Evolutionary conservation across 2,329 filamentous ascomycete species (phyloP).

Genomic region (Aureobasidium leucospermi): DNA sequence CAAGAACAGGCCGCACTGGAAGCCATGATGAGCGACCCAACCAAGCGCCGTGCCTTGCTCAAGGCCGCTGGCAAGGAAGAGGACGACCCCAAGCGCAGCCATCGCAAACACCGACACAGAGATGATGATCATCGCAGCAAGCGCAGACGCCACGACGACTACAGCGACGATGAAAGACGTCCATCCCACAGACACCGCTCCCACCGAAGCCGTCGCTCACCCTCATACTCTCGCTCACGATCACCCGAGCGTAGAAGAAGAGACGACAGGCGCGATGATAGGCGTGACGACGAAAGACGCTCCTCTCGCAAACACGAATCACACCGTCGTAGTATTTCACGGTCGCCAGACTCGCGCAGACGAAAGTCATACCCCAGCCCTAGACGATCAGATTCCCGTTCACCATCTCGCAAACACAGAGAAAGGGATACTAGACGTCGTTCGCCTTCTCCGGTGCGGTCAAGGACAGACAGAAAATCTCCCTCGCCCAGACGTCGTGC

Average conservation of each 20-base stretch:
- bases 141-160: constrained; percentile 23
- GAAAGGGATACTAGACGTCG: neutral
- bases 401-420: constrained; percentile 8
- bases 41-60: constrained; percentile 60
- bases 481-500: constrained; percentile 8
- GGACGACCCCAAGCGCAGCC: constrained; percentile 23
- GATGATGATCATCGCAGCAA: constrained; percentile 25
- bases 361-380: constrained; percentile 14
- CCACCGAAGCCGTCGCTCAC: constrained; percentile 25
- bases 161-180: constrained; percentile 28
- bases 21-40: constrained; percentile 70
- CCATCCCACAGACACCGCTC: constrained; percentile 26
- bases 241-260: constrained; percentile 22
- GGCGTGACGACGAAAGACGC: neutral
- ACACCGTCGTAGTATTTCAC: neutral
- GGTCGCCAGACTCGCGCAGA: constrained; percentile 7
- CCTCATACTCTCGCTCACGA: constrained; percentile 29
- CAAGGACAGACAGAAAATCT: constrained; percentile 2
- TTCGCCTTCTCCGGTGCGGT: constrained; percentile 17
- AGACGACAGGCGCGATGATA: neutral
- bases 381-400: constrained; percentile 13
- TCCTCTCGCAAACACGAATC: constrained; percentile 5
- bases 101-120: constrained; percentile 25
- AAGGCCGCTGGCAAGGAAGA: constrained; percentile 33
- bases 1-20: constrained; percentile 54